These are phyloP conservation scores for Falciphora oryzae DNA, from an alignment of 2,329 filamentous ascomycete genomes.

Conservation along the genomic window DNA sequence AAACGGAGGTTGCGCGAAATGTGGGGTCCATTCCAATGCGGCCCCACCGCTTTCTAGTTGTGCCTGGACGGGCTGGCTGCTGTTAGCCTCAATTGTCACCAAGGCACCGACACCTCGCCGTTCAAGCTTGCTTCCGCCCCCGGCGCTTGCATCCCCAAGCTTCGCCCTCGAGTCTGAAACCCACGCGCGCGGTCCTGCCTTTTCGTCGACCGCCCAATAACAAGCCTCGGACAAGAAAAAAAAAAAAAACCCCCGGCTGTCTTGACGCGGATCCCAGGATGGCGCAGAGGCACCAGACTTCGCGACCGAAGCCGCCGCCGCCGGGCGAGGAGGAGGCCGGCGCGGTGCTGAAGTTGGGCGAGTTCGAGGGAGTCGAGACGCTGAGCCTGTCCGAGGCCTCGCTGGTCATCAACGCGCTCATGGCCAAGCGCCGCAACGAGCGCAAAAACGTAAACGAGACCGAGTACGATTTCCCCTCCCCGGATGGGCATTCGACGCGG, in stretches of 20 bases:
- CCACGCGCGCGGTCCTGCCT: no score
- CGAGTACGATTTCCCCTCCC: constrained; percentile 47
- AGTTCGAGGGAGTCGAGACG: constrained; percentile 88
- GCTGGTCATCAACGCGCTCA: constrained; percentile 84
- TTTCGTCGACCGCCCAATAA: no score
- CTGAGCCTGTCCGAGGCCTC: constrained; percentile 89
- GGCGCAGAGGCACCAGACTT: constrained; percentile 40
- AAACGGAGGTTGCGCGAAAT: no score
- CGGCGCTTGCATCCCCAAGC: no score
- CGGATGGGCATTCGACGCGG: no score
- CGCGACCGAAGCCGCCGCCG: constrained; percentile 61
- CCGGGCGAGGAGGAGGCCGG: constrained; percentile 85
- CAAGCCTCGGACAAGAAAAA: no score
- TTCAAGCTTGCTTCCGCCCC: no score
- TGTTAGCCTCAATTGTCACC: neutral
- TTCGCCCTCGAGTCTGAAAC: no score
- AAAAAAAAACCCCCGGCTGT: no score
- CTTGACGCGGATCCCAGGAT: constrained; percentile 21
- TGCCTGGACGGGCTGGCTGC: no score
- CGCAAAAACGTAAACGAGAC: constrained; percentile 80
- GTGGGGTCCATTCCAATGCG: neutral
- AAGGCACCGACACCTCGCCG: neutral
- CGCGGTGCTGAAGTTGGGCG: constrained; percentile 75
- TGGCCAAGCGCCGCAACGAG: constrained; percentile 72
- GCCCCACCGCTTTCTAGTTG: neutral